Base-by-base conservation (phyloP, 805 yeast genomes). In the Yamadazyma phyllophila region DNA sequence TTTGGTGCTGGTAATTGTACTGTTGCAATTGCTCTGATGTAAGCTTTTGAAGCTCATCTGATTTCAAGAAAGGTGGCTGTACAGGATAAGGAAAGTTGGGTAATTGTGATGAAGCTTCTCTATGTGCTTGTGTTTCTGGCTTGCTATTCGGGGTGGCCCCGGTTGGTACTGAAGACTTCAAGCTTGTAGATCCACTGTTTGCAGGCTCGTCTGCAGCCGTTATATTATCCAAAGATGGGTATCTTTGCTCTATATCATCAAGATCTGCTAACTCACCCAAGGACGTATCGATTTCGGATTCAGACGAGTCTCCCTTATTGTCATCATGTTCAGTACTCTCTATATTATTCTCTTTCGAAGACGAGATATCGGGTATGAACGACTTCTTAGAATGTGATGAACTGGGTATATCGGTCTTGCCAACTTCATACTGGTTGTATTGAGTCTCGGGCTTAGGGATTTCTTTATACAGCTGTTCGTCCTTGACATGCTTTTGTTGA, bases 201-300 rank as follows among this genome's bases (percentile, higher is more conserved):
- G 39, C 14, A 5, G 35, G 31, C 10, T 41, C 43, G 10, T 20
- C 29, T 20, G 43, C 50, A 26, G 41, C 48, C 15, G 45, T 43
- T 15, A 65, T 47, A 11, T 63, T 68, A 20, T 74, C 77, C n/a
- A 76, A 54, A 2, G 77, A 70, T 0, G 81, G 85, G 52, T 71
- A 80, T 40, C 83, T 61, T 46, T 74, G 74, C 53, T 77, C 83
- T 1, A 73, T 77, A 44, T 70, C 61, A 24, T 71, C 74, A 44
- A 71, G 53, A 29, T 74, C 61, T 5, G 66, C 74, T 26, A 76
- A 44, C n/a, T 69, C 74, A 9, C 59, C 60, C 26, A 62, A 57
- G 26, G 60, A 58, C 26, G 52, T 58, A 34, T 55, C 60, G 15
- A 44, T 45, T 9, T 45, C 54, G 16, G 44, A 26, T 5, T 43